Evolutionary conservation across 2,329 filamentous ascomycete genomes (phyloP).

Genomic region (Verticillium nubilum): DNA sequence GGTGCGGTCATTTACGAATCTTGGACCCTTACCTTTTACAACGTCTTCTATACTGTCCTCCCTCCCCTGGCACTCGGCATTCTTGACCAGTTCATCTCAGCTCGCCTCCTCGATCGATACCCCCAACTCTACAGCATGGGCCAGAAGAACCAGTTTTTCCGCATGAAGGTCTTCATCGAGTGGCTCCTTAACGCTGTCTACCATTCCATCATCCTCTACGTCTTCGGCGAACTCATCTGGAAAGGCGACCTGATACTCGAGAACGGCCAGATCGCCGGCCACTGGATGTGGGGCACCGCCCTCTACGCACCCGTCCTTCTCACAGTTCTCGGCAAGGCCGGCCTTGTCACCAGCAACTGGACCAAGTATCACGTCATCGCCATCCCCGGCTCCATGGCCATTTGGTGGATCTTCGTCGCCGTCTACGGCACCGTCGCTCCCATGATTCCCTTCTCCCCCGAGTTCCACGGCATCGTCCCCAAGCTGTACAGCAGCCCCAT

Average conservation of each 20-base stretch:
- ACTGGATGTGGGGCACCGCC: constrained; percentile 98
- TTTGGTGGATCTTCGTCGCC: constrained; percentile 89
- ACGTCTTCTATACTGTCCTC: constrained; percentile 93
- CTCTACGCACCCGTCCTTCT: constrained; percentile 90
- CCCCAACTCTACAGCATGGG: constrained; percentile 92
- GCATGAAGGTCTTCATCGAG: constrained; percentile 81
- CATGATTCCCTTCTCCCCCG: constrained; percentile 70
- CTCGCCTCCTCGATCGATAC: constrained; percentile 87
- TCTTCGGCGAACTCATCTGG: constrained; percentile 77
- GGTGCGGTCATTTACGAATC: constrained; percentile 98
- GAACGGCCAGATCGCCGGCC: constrained; percentile 78
- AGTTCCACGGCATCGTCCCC: constrained; percentile 81
- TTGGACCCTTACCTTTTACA: constrained; percentile 99
- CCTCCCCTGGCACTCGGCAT: constrained; percentile 93
- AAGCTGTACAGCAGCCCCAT: constrained; percentile 73
- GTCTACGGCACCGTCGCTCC: constrained; percentile 84
- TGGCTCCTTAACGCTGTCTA: constrained; percentile 96
- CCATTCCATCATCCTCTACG: constrained; percentile 90
- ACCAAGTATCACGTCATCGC: constrained; percentile 96
- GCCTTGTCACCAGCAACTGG: constrained; percentile 94
- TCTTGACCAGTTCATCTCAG: constrained; percentile 95
- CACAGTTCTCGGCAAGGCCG: constrained; percentile 91
- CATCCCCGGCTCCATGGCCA: constrained; percentile 84
- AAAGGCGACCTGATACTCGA: constrained; percentile 70
- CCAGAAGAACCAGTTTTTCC: constrained; percentile 91